Conservation (phyloP, 495 filamentous ascomycete species). For the Lasiosphaeria ovina region DNA sequence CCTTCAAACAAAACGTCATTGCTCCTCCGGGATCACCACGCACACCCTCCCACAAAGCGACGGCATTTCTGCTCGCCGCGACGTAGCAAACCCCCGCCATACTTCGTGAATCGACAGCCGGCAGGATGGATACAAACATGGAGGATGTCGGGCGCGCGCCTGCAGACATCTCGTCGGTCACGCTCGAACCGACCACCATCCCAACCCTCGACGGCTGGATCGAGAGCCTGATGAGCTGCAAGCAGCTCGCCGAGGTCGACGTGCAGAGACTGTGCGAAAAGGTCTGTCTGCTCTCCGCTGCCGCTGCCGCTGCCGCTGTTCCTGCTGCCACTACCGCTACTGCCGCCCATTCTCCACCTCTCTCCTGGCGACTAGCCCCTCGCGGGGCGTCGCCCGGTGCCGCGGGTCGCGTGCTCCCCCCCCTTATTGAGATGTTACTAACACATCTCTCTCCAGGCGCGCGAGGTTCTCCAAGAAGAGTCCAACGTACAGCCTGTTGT, state of each 20-base stretch:
- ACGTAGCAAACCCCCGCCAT: slow-evolving; percentile 1
- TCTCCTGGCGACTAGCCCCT: not conserved
- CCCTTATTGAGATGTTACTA: slow-evolving; percentile 7
- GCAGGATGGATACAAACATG: slow-evolving; percentile 93
- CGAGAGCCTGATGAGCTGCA: slow-evolving; percentile 96
- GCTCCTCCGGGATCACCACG: slow-evolving; percentile 5
- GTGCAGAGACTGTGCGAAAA: slow-evolving; percentile 97
- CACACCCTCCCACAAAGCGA: not conserved
- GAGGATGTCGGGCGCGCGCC: slow-evolving; percentile 88
- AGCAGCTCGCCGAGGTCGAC: slow-evolving; percentile 91
- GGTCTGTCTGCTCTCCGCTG: slow-evolving; percentile 52
- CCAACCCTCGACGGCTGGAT: slow-evolving; percentile 97
- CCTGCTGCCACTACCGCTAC: not conserved
- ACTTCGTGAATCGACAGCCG: slow-evolving; percentile 23
- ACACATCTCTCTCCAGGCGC: slow-evolving; percentile 57
- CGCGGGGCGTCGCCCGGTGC: not conserved
- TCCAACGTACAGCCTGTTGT: slow-evolving; percentile 99
- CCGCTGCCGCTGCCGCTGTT: no score
- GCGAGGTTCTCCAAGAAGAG: slow-evolving; percentile 95
- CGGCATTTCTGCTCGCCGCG: not conserved
- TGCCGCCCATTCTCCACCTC: not conserved
- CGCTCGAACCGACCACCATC: slow-evolving; percentile 81
- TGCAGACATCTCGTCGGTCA: slow-evolving; percentile 72
- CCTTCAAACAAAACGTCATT: slow-evolving; percentile 25
- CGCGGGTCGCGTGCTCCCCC: slow-evolving; percentile 20